Percentiles rank a stretch among this genome's conserved stretches.
Evolutionary conservation across 306 rosid species (phyloP).

Genomic region (Prosopis cineraria): DNA sequence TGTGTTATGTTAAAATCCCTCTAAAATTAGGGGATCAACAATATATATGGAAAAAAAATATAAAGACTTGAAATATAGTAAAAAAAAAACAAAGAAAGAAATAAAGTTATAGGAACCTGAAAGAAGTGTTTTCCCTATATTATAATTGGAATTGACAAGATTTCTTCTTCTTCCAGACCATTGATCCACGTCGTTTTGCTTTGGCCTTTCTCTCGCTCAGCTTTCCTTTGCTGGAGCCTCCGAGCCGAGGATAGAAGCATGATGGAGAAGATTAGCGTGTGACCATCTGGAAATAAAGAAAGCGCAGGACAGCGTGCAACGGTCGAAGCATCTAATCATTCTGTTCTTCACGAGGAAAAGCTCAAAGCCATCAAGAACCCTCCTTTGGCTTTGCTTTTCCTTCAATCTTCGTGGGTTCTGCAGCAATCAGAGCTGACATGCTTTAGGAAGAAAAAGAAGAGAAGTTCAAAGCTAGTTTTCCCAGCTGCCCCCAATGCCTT

Average conservation of each 20-base stretch:
- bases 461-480: background rate
- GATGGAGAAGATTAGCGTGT: background rate
- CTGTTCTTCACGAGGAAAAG: slow-evolving; percentile 12
- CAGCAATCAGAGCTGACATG: slow-evolving; percentile 45
- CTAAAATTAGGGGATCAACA: no score
- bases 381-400: slow-evolving; percentile 42
- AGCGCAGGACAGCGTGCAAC: slow-evolving; percentile 4
- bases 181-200: slow-evolving; percentile 12
- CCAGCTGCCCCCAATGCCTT: slow-evolving; percentile 59
- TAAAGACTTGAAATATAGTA: no score
- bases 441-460: slow-evolving; percentile 6
- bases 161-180: no score
- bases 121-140: no score
- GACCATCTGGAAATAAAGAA: background rate
- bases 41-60: no score
- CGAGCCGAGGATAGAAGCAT: background rate
- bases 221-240: background rate
- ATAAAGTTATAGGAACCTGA: no score
- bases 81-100: no score
- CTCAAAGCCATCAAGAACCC: slow-evolving; percentile 37
- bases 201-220: background rate
- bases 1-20: no score
- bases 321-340: slow-evolving; percentile 19
- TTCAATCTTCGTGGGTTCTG: slow-evolving; percentile 24
- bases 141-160: background rate